These are phyloP conservation scores for Neurospora sp. DNA, from an alignment of 495 filamentous ascomycete species.

Conservation along the genomic window DNA sequence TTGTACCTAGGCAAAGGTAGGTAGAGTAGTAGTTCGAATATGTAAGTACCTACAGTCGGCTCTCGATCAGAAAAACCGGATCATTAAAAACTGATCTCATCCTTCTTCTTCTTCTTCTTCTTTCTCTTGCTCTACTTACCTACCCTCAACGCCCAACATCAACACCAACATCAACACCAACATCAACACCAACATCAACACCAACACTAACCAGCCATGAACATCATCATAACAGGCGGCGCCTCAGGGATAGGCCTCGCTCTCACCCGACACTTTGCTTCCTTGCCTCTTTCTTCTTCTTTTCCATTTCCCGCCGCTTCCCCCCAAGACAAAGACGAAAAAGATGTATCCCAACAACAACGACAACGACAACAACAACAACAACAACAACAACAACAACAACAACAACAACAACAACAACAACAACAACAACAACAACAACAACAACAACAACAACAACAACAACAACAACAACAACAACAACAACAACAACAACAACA, in stretches of 20 bases:
- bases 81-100: neutral
- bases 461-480: conserved; percentile 16
- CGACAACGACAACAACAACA: conserved; percentile 15
- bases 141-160: neutral
- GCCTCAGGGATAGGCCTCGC: conserved; percentile 45
- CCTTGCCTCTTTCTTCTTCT: conserved; percentile 28
- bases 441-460: conserved; percentile 16
- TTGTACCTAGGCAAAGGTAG: neutral
- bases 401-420: conserved; percentile 17
- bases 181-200: neutral
- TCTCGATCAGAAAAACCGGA: neutral
- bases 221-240: conserved; percentile 35
- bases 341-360: conserved; percentile 3
- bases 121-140: neutral
- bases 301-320: too few species aligned
- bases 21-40: too few species aligned
- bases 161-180: neutral
- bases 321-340: neutral
- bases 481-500: conserved; percentile 20
- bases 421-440: conserved; percentile 16
- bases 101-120: neutral
- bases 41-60: neutral
- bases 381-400: conserved; percentile 13
- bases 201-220: neutral
- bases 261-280: conserved; percentile 38